Evolutionary conservation across 352 stramenopile species (phyloP).

Genomic region (Phytophthora meadii): DNA sequence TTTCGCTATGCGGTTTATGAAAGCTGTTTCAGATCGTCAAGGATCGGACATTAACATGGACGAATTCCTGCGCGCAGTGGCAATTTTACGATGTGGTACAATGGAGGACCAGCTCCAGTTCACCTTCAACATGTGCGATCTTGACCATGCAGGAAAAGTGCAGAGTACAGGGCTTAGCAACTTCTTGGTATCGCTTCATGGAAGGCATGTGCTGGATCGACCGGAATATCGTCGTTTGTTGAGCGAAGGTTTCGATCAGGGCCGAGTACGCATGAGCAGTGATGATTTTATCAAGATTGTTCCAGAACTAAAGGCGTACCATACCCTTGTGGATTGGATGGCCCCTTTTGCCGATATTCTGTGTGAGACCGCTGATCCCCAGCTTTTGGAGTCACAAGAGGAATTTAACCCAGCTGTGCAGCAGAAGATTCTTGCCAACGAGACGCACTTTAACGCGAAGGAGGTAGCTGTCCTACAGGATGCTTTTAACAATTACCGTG

Average conservation of each 20-base stretch:
- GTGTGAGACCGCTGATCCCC: constrained; percentile 79
- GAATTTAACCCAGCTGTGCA: constrained; percentile 90
- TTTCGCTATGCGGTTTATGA: constrained; percentile 91
- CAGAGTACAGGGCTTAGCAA: constrained; percentile 88
- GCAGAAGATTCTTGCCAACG: constrained; percentile 87
- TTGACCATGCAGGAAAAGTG: constrained; percentile 86
- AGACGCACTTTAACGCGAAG: constrained; percentile 82
- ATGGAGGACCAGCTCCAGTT: constrained; percentile 83
- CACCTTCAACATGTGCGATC: constrained; percentile 90
- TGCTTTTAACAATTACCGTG: constrained; percentile 86
- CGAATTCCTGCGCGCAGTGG: constrained; percentile 83
- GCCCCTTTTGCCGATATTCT: constrained; percentile 84
- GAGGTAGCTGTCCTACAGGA: constrained; percentile 85
- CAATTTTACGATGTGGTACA: constrained; percentile 75
- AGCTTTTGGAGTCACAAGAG: constrained; percentile 86
- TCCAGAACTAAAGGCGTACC: constrained; percentile 53
- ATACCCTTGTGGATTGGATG: constrained; percentile 87
- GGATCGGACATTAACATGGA: constrained; percentile 90
- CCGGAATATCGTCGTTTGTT: constrained; percentile 76
- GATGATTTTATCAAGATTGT: constrained; percentile 79
- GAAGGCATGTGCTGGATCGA: constrained; percentile 77
- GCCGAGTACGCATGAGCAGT: constrained; percentile 73
- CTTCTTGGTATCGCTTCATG: constrained; percentile 84
- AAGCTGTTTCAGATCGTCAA: constrained; percentile 85
- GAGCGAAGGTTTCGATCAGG: constrained; percentile 85